phyloP scores from a whole-genome alignment of 208 protist genomes.

The Wallacemonas sp. region DNA sequence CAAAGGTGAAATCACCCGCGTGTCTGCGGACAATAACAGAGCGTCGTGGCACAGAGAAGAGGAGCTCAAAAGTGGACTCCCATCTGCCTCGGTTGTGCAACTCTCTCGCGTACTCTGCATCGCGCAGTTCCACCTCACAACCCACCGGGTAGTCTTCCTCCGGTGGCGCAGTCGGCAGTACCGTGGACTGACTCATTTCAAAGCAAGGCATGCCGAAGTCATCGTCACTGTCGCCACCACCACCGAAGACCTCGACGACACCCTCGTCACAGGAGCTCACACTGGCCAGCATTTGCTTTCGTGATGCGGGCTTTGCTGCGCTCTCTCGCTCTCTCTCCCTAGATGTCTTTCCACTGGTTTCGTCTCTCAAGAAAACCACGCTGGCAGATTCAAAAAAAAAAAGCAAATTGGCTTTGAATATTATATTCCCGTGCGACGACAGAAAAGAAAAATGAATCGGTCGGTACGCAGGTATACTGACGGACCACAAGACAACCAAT shows the following conservation, averaged over 20 bases:
- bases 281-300: background rate
- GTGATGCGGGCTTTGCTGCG: background rate
- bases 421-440: no score
- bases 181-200: conserved; percentile 63
- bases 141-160: conserved; percentile 82
- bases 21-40: conserved; percentile 71
- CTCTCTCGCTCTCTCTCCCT: no score
- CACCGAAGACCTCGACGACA: conserved; percentile 22
- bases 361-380: no score
- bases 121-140: conserved; percentile 82
- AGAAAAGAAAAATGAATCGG: no score
- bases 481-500: no score
- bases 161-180: conserved; percentile 65
- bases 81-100: conserved; percentile 31
- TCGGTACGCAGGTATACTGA: no score
- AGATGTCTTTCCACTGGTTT: no score
- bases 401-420: no score
- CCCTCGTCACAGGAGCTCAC: background rate
- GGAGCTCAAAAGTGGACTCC: conserved; percentile 73
- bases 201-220: conserved; percentile 74
- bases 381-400: no score
- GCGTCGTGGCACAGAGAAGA: conserved; percentile 64
- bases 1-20: conserved; percentile 85
- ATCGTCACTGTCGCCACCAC: conserved; percentile 34
- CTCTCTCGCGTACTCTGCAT: conserved; percentile 54